Evolutionary conservation across 2,329 filamentous ascomycete genomes (phyloP).

Genomic region (Furcasterigmium sp.): DNA sequence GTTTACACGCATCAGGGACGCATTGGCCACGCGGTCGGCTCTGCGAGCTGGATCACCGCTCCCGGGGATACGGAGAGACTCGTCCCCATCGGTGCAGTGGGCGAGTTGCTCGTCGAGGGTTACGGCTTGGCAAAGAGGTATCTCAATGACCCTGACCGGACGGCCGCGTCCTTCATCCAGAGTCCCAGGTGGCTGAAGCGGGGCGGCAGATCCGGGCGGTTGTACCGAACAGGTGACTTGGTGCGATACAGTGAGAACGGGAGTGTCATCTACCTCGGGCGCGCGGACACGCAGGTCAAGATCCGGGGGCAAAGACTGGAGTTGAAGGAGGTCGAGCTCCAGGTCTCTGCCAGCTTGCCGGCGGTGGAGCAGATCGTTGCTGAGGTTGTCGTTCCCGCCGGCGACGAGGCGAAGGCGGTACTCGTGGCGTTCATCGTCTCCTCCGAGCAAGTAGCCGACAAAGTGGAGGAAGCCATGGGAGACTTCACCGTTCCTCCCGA

Average conservation of each 20-base stretch:
- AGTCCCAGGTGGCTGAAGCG: constrained; percentile 20
- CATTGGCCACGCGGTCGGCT: constrained; percentile 6
- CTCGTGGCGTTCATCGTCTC: not conserved
- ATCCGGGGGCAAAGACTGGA: constrained; percentile 10
- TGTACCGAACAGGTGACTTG: constrained; percentile 59
- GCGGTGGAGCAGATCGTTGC: constrained; percentile 38
- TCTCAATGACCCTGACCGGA: constrained; percentile 2
- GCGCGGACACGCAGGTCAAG: constrained; percentile 15
- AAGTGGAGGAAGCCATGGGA: not conserved
- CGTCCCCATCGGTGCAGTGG: constrained; percentile 6
- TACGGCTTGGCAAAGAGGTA: constrained; percentile 6
- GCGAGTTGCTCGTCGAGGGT: constrained; percentile 8
- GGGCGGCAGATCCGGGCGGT: constrained; percentile 6
- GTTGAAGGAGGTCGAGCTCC: constrained; percentile 10
- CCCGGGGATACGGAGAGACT: constrained; percentile 18
- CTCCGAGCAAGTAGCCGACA: not conserved
- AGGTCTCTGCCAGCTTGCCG: not conserved
- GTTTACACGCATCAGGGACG: not conserved
- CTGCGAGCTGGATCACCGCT: constrained; percentile 32
- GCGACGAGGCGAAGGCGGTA: not conserved
- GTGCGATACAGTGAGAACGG: constrained; percentile 49
- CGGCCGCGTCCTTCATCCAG: constrained; percentile 6
- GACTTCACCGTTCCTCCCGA: not conserved
- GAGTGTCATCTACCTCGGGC: constrained; percentile 44
- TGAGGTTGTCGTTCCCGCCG: not conserved